Evolutionary conservation across 306 rosid species (phyloP).

Genomic region (Begonia masoniana): DNA sequence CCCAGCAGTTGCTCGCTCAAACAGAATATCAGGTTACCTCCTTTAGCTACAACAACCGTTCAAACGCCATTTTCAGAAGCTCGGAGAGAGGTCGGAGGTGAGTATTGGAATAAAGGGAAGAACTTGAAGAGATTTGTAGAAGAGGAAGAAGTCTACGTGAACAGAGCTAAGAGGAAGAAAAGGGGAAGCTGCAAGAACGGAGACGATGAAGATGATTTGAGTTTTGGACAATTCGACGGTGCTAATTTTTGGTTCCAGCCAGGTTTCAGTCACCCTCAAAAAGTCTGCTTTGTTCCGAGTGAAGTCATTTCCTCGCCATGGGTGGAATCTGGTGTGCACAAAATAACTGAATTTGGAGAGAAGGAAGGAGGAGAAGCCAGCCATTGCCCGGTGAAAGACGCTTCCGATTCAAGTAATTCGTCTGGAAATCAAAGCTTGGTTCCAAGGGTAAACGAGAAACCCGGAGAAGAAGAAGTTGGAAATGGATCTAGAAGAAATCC

Average conservation of each 20-base stretch:
- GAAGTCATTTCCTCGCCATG: constrained; percentile 54
- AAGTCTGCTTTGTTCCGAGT: constrained; percentile 54
- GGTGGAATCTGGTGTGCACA: constrained; percentile 51
- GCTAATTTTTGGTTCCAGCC: constrained; percentile 55
- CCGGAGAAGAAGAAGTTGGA: constrained; percentile 50
- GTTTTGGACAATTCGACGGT: constrained; percentile 39
- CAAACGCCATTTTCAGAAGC: constrained; percentile 14
- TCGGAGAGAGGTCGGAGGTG: constrained; percentile 28
- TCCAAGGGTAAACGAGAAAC: constrained; percentile 39
- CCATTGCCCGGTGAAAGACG: constrained; percentile 29
- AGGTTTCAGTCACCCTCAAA: constrained; percentile 24
- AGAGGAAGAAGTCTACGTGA: constrained; percentile 21
- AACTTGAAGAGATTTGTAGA: constrained; percentile 76
- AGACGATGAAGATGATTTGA: constrained; percentile 21
- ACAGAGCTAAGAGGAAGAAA: constrained; percentile 68
- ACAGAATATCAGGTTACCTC: constrained; percentile 79
- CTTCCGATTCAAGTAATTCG: constrained; percentile 41
- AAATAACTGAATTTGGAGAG: constrained; percentile 55
- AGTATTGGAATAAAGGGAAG: constrained; percentile 49
- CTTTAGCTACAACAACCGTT: constrained; percentile 30
- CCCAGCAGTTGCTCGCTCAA: constrained; percentile 44
- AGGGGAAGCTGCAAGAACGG: constrained; percentile 18
- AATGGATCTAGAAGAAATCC: constrained; percentile 49
- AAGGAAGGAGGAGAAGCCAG: constrained; percentile 32
- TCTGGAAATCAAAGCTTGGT: constrained; percentile 54